Conservation (phyloP, 345 rosid species). For the Syzygium aqueum region DNA sequence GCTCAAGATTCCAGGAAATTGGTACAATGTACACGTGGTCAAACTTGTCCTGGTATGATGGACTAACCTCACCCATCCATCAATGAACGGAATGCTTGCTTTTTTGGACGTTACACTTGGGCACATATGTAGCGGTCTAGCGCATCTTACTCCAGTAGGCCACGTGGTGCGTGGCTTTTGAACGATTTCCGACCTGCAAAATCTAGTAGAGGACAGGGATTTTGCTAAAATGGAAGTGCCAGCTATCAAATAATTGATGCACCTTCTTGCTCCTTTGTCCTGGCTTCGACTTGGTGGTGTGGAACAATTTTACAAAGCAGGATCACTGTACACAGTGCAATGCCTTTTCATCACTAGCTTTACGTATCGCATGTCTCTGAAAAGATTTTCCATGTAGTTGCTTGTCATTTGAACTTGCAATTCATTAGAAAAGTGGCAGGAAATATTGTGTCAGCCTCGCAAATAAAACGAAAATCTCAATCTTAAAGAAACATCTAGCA, state of each 20-base stretch:
- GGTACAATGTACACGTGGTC: background rate
- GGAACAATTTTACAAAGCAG: background rate
- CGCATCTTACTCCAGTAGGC: background rate
- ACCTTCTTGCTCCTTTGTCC: background rate
- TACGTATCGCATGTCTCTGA: background rate
- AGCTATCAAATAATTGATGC: background rate
- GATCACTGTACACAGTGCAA: background rate
- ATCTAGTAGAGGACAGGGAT: background rate
- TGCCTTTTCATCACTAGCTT: background rate
- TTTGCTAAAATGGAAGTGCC: background rate
- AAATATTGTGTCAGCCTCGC: background rate
- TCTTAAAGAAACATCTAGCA: background rate
- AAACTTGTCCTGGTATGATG: background rate
- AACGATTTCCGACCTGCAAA: background rate
- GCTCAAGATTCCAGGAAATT: background rate
- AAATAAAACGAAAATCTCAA: background rate
- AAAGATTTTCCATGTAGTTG: background rate
- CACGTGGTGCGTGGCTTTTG: background rate
- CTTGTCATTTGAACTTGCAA: background rate
- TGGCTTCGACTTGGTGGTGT: background rate
- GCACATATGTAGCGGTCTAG: background rate
- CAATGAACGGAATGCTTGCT: background rate
- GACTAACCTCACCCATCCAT: background rate
- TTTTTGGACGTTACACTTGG: background rate
- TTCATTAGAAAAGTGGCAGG: background rate